Conservation (phyloP, 2,329 filamentous ascomycete genomes). For the Epichloe festucae region DNA sequence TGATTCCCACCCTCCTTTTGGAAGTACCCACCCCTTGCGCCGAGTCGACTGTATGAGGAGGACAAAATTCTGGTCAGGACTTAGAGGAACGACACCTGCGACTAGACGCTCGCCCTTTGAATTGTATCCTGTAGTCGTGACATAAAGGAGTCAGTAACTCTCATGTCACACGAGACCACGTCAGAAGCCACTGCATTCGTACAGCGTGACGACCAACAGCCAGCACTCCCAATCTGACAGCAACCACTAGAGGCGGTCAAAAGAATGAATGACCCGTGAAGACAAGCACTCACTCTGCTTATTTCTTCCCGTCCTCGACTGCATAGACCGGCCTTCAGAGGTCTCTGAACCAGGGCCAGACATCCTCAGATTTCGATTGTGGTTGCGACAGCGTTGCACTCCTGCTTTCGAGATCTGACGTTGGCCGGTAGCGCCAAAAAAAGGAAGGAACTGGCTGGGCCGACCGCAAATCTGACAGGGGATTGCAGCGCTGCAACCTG, state of each 20-base stretch:
- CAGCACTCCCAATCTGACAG: not conserved
- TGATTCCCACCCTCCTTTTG: constrained; percentile 94
- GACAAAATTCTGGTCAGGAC: constrained; percentile 73
- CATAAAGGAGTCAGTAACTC: constrained; percentile 9
- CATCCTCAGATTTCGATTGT: constrained; percentile 16
- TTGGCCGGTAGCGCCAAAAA: not conserved
- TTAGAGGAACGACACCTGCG: constrained; percentile 85
- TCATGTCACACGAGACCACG: constrained; percentile 1
- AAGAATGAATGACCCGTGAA: constrained; percentile 1
- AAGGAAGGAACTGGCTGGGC: constrained; percentile 3
- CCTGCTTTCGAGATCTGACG: not conserved
- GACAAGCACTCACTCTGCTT: constrained; percentile 57
- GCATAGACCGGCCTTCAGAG: constrained; percentile 41
- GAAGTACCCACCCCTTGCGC: constrained; percentile 87
- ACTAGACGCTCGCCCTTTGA: constrained; percentile 86
- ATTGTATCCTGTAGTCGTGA: constrained; percentile 62
- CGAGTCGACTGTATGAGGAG: constrained; percentile 87
- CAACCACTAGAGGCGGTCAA: not conserved
- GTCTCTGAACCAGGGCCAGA: constrained; percentile 23
- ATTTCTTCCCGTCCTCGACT: constrained; percentile 62
- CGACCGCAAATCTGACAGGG: constrained; percentile 6
- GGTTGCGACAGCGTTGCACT: not conserved
- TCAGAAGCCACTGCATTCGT: not conserved
- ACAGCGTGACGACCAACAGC: constrained; percentile 1
- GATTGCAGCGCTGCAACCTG: constrained; percentile 4